Base-by-base conservation (phyloP, 768 basidiomycete species). In the Macrolepiota dolichaula region DNA sequence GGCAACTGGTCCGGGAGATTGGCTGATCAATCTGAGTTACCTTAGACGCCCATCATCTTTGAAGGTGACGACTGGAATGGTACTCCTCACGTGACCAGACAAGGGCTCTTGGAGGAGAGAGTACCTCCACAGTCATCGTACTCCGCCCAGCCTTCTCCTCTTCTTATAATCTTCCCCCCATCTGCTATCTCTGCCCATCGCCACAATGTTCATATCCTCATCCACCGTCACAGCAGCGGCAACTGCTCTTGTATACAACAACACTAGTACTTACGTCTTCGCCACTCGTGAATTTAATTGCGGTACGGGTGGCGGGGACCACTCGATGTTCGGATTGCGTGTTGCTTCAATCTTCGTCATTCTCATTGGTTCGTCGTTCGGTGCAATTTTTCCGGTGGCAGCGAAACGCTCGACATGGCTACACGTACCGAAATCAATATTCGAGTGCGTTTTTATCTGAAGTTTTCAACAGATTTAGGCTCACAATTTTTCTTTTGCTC, bases 281-380 rank as follows among this genome's bases (percentile, higher is more conserved):
- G 19, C 47, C 32, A 60, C 61, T 29, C 70, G 64, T n/a, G 63
- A 61, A n/a, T 57, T 71, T 51, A 74, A 74, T 50, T 91, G 88
- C 70, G 80, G 81, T 49, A 67, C 72, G 6, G 82, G 82, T 17
- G 81, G 83, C 32, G 83, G 83, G n/a, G 75, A 77, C 19, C 72
- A 83, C 64, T 72, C 77, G 2, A 74, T 79, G 62, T 70, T 80
- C 4, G 70, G 76, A 35, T 74, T 94, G 49, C 83, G 92, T 3
- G 78, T 93, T 51, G 91, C 81, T 0, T 84, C 90, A 22, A 72
- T 93, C 64, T 94, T 94, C 73, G 78, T 94, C 66, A 85, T 94
- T 68, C 77, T 91, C 61, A 68, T 76, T 2, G 81, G 83, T 24
- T 88, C 89, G 2, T 72, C 75, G 7, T 64, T 70, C 10, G 91